phyloP scores from a whole-genome alignment of 106 monocot species.

The Allium cepa region DNA sequence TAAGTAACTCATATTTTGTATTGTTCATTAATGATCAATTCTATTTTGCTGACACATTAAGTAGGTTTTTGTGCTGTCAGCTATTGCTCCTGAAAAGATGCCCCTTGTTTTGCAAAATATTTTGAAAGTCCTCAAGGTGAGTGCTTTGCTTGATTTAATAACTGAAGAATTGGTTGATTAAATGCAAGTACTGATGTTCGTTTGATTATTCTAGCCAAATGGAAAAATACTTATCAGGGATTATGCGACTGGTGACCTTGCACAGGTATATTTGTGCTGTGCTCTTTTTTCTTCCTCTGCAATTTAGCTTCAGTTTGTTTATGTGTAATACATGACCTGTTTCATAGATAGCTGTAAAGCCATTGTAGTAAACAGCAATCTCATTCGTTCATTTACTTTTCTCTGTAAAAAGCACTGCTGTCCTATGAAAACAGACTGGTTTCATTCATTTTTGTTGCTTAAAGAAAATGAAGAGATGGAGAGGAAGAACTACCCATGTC shows the following conservation, averaged over 20 bases:
- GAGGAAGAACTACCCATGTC: no score
- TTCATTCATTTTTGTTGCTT: no score
- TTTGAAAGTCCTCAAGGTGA: slow-evolving; percentile 71
- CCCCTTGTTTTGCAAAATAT: slow-evolving; percentile 72
- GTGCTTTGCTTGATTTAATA: no score
- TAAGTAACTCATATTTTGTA: slow-evolving; percentile 14
- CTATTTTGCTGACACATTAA: slow-evolving; percentile 59
- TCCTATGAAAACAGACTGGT: no score
- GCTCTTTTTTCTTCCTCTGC: background rate
- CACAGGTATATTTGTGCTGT: slow-evolving; percentile 60
- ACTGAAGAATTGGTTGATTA: no score
- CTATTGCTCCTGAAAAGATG: slow-evolving; percentile 98
- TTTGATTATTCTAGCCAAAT: slow-evolving; percentile 49
- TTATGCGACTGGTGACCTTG: slow-evolving; percentile 95
- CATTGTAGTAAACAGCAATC: no score
- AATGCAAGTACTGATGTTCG: no score
- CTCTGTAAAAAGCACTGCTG: no score
- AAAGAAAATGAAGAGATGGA: no score
- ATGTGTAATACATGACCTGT: no score
- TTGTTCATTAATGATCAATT: background rate
- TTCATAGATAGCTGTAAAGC: no score
- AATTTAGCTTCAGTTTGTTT: background rate
- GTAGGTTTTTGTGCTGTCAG: slow-evolving; percentile 95
- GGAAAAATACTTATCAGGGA: slow-evolving; percentile 82
- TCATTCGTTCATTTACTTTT: no score